These are phyloP conservation scores for Penicillium fimorum DNA, from an alignment of 495 filamentous ascomycete genomes.

Conservation along the genomic window DNA sequence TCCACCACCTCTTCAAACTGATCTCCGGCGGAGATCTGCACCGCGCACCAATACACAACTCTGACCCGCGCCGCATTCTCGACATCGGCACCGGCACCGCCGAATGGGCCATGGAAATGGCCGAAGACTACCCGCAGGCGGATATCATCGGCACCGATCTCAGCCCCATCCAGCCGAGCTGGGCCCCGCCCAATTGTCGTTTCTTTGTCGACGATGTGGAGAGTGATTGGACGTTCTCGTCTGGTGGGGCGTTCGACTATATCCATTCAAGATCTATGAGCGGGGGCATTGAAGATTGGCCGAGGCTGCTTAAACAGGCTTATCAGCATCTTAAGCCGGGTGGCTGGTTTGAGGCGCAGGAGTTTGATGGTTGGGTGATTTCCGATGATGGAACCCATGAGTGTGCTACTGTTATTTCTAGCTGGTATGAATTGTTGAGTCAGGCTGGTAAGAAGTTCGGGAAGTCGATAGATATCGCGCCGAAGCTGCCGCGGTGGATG, in stretches of 20 bases:
- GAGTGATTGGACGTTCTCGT: conserved; percentile 47
- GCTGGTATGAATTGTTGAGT: conserved; percentile 31
- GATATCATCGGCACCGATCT: conserved; percentile 66
- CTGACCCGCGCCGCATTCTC: conserved; percentile 33
- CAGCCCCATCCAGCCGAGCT: conserved; percentile 52
- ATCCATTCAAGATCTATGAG: conserved; percentile 48
- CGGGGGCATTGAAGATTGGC: conserved; percentile 48
- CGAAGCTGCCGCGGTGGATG: conserved; percentile 28
- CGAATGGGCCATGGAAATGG: conserved; percentile 63
- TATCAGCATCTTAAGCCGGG: conserved; percentile 48
- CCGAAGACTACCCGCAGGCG: conserved; percentile 54
- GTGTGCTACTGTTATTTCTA: conserved; percentile 21
- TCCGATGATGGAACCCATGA: conserved; percentile 43
- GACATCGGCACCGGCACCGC: conserved; percentile 58
- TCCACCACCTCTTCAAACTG: conserved; percentile 58
- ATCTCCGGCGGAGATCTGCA: conserved; percentile 52
- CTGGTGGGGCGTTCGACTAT: conserved; percentile 43
- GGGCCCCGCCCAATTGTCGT: conserved; percentile 47
- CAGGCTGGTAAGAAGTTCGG: conserved; percentile 39
- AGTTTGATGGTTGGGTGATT: conserved; percentile 40
- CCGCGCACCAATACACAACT: conserved; percentile 44
- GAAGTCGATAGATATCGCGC: conserved; percentile 38
- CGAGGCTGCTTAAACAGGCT: conserved; percentile 34
- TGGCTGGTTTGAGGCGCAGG: conserved; percentile 56
- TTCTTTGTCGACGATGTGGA: conserved; percentile 54